Base-by-base conservation (phyloP, 1,284 basidiomycete genomes). In the Microbotryum intermedium region DNA sequence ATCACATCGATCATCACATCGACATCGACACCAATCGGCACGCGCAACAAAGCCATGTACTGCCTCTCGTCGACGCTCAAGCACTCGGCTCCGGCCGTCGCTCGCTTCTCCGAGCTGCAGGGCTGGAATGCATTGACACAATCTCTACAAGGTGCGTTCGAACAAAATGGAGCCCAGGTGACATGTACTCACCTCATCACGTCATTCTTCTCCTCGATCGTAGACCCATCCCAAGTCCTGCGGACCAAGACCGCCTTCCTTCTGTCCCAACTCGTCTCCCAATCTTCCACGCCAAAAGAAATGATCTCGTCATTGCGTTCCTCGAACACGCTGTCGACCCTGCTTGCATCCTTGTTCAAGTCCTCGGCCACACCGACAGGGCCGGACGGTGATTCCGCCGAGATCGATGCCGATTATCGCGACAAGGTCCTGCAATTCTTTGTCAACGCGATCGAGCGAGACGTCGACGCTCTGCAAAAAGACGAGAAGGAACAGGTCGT, bases 211-310 rank as follows among this genome's bases (percentile, higher is more conserved):
- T 39, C 23, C 8, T 21, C 29, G 5, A 59, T 65, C n/a, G 50
- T 69, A 82, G 92, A 97, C 74, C 83, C 86, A 3, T 85, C 87
- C 60, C 84, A 87, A 48, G 77, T 78, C 21, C 82, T 97, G 50
- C 82, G 90, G 20, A 80, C 90, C 57, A 97, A 97, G 76, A 80
- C 84, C 1, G 83, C 85, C 0, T 97, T 97, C 77, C 80, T 97
- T 21, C 78, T 97, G 56, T 85, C 83, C 67, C 80, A 84, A 0
- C 82, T 97, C 51, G 80, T 94, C 55, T 78, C 84, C 4, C 88
- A 89, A 16, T 70, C 73, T 42, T 13, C 52, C 10, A 23, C 48
- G 45, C 45, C 63, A 7, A 45, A 62, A 16, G 34, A 55, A 54
- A 59, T 60, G 53, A 11, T 62, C 7, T 34, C 56, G 68, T 77